Base-by-base conservation (phyloP, 352 stramenopile species). In the Stramenopiles sp. region DNA sequence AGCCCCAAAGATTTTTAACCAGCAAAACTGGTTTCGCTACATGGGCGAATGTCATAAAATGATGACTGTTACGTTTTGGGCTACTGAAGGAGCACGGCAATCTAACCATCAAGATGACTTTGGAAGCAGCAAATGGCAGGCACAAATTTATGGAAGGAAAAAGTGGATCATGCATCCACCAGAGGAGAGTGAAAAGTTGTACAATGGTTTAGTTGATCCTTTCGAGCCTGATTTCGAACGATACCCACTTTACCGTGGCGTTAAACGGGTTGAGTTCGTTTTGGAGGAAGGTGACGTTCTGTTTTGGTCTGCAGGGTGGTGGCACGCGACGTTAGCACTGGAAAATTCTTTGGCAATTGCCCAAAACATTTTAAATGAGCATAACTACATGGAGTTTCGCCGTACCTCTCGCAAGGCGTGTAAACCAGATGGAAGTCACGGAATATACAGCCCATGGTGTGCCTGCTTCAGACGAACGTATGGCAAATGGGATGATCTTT, bases 361-460 rank as follows among this genome's bases (percentile, higher is more conserved):
- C 30, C 71, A 78, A 33, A 78, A 78, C 71, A 78, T 78, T 78
- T 33, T 78, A 31, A 78, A 33, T 14, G 71, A 78, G 22, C 71
- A 78, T 33, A 78, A 78, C 22, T 78, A 78, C 22, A 78, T 78
- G 71, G 71, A 78, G 71, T 78, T 78, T 78, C 71, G 71, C 4
- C 71, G 71, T 33, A 78, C 71, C 1, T 78, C 71, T 4, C 71
- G 71, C 8, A 78, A 78, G 8, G 71, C 71, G 8, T 78, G 71
- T 33, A 33, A 14, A 33, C 71, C 71, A 14, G 71, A 33, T 31
- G 71, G 71, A 4, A 78, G 71, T 33, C 71, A 78, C 14, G 71
- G 71, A 14, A 33, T 78, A 14, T 78, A 78, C 22, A 78, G 71
- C 22, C 71, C 71, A 78, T 78, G 71, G 71, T 78, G 71, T 14